Base-by-base conservation (phyloP, 306 rosid genomes). In the Medicago ruthenica region DNA sequence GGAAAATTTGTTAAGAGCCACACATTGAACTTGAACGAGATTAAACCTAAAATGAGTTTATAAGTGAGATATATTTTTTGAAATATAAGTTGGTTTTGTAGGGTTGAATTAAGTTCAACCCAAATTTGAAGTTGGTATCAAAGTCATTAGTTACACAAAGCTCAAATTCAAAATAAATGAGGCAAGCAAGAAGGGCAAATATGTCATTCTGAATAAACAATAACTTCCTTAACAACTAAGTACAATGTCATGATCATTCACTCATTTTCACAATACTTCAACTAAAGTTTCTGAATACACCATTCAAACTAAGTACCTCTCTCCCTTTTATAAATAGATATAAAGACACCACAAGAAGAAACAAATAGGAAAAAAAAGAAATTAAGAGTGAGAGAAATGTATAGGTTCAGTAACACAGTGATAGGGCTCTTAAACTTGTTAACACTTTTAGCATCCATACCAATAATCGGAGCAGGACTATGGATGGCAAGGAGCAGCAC, bases 401-500 rank as follows among this genome's bases (percentile, higher is more conserved):
- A 88, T 73, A 83, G 97, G 79, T 85, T 96, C 55, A 96, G 99
- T 89, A 96, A 92, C 96, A 85, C 99, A 63, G 91, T 96, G 79
- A 90, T 96, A 16, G 99, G 99, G 11, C 77, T 92, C 83, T 76
- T 96, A 78, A 96, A 96, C 86, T 82, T 96, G 79, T 71, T 96
- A 18, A 90, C 97, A 4, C 93, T 92, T 10, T 66, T 96, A 72
- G 97, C 97, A 17, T 96, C 99, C 7, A 96, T 96, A 63, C 99
- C 98, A 8, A 90, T 96, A 34, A 92, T 96, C 9, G 99, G 97
- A 6, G 96, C 92, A 54, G 99, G 98, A 1, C 65, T 96, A 71
- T 96, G 98, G 97, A 84, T 96, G 90, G 92, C 98, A 60, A 81
- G 89, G 79, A 96, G 92, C 77, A 96, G 89, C 83, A 92, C 90